These are phyloP conservation scores for Rubus parviflorus DNA, from an alignment of 306 rosid species.

Conservation along the genomic window DNA sequence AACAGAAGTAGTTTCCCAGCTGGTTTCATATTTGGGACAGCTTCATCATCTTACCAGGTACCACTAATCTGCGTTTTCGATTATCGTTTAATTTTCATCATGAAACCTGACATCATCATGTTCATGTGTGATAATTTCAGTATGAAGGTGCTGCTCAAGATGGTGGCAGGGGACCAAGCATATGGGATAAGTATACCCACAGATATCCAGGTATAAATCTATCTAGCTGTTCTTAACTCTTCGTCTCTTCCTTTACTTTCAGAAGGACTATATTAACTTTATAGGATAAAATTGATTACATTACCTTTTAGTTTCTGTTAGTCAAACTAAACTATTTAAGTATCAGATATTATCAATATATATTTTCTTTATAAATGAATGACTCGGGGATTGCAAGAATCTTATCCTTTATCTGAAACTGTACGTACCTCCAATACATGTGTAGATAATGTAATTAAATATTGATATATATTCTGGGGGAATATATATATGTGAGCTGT, in stretches of 20 bases:
- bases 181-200: conserved; percentile 32
- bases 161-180: conserved; percentile 28
- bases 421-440: no score
- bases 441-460: not conserved
- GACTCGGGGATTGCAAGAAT: not conserved
- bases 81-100: not conserved
- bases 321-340: no score
- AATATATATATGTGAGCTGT: no score
- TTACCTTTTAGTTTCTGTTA: no score
- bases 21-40: conserved; percentile 34
- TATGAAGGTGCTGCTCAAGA: conserved; percentile 25
- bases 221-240: not conserved
- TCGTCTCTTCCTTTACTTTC: not conserved
- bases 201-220: conserved; percentile 28
- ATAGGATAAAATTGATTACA: no score
- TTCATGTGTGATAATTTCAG: conserved; percentile 10
- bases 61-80: not conserved
- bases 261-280: no score
- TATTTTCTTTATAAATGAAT: no score
- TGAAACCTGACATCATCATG: not conserved
- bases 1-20: conserved; percentile 30
- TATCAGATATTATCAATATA: no score
- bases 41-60: conserved; percentile 30
- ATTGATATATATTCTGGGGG: no score
- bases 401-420: not conserved